Percentiles rank a stretch among this genome's conserved stretches.
phyloP scores from a whole-genome alignment of 129 eudicot genomes.

The Centaurea solstitialis region DNA sequence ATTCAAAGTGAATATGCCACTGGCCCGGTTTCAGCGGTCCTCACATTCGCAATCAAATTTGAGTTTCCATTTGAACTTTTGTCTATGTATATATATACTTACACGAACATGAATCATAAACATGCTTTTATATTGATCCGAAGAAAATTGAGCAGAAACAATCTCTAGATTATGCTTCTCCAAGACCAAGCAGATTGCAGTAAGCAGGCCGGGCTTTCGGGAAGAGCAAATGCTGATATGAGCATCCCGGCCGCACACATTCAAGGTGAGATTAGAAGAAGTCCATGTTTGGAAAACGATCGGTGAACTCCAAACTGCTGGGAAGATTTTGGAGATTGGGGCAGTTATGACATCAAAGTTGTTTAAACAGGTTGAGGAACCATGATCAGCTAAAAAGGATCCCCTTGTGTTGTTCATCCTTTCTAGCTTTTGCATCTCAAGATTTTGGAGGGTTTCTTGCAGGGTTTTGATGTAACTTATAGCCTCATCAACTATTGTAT shows the following conservation, averaged over 20 bases:
- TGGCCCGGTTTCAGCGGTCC: no score
- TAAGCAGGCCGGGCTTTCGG: slow-evolving; percentile 53
- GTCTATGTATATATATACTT: slow-evolving; percentile 23
- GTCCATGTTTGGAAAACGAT: slow-evolving; percentile 57
- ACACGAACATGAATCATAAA: slow-evolving; percentile 75
- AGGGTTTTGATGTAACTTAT: slow-evolving; percentile 56
- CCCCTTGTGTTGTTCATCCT: slow-evolving; percentile 45
- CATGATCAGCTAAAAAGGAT: slow-evolving; percentile 55
- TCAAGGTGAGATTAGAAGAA: slow-evolving; percentile 59
- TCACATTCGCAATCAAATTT: no score
- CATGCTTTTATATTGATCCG: slow-evolving; percentile 41
- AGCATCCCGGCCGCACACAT: slow-evolving; percentile 64
- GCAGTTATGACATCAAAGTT: background rate
- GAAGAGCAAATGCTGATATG: slow-evolving; percentile 57
- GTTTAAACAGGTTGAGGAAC: slow-evolving; percentile 16
- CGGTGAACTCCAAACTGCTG: slow-evolving; percentile 19
- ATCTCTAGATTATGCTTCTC: slow-evolving; percentile 66
- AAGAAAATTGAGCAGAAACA: slow-evolving; percentile 53
- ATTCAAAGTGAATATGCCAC: no score
- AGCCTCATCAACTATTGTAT: slow-evolving; percentile 83
- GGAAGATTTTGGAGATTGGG: background rate
- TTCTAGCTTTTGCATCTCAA: slow-evolving; percentile 57
- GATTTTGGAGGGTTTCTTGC: slow-evolving; percentile 48
- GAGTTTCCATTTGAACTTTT: no score
- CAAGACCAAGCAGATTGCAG: slow-evolving; percentile 49